Evolutionary conservation across 1,284 basidiomycete species (phyloP), one percentile per base, ranked within the genome.

Genomic region (Calocybe gambosa): DNA sequence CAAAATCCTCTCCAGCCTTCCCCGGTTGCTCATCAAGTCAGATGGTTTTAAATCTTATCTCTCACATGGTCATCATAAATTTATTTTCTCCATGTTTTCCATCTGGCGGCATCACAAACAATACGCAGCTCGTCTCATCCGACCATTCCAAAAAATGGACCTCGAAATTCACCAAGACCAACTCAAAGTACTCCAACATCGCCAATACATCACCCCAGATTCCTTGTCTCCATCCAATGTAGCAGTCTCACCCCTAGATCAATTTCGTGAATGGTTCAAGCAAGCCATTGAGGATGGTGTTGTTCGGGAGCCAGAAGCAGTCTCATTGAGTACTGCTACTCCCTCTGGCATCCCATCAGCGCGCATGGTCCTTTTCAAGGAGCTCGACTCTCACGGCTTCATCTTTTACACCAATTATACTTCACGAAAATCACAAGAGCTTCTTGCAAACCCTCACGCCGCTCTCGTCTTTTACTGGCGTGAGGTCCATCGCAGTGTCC

Each of bases 351-450:
- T 91, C 50, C 95, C 95, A 13, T 93, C 90, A 9, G 80, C 88
- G 2, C 84, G 94, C 51, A 78, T 92, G 60, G 94, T 98, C 42
- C 82, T 98, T 52, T 82, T 98, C 59, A 98, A 97, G 66, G 80
- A 92, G 58, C 80, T 91, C 58, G 89, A 95, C 67, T 61, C 73
- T 19, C 77, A 71, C 42, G 93, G 94, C 29, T 97, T 99, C 68
- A 79, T 95, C 45, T 97, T 98, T 70, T 99, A 81, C 75, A 95
- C 93, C 29, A 99, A 99, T 70, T 99, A 99, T 71, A 77, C 78
- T 29, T 95, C 92, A 15, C 80, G 94, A 52, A 99, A 99, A 68
- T 91, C 89, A 1, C 62, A 68, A 28, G 96, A 98, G 65, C 73
- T 99, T 37, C 52, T 64, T 2, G 74, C 68, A 34, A 94, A 93